phyloP scores from a whole-genome alignment of 1,284 basidiomycete species.

The Pisolithus thermaeus region DNA sequence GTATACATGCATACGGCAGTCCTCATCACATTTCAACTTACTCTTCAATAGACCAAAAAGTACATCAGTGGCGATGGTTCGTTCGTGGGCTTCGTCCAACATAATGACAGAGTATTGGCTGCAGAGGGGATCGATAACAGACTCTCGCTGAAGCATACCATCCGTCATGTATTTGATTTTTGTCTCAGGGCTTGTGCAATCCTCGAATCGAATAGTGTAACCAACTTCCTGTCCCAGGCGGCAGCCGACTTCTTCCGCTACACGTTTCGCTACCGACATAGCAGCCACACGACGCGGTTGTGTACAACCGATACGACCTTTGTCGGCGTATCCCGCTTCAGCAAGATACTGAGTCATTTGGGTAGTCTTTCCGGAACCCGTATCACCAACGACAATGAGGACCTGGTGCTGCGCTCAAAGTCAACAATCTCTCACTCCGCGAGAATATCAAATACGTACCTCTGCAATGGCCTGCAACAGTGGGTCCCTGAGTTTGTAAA shows the following conservation, averaged over 20 bases:
- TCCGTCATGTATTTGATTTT: conserved; percentile 99
- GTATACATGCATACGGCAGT: conserved; percentile 1
- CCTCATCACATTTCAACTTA: conserved; percentile 36
- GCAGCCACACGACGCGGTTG: conserved; percentile 98
- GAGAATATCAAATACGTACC: conserved; percentile 40
- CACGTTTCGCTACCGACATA: conserved; percentile 99
- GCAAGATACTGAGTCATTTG: conserved; percentile 94
- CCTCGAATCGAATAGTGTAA: conserved; percentile 98
- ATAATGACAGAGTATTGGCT: conserved; percentile 93
- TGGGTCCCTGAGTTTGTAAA: conserved; percentile 93
- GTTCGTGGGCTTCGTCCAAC: conserved; percentile 98
- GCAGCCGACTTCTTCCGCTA: conserved; percentile 96
- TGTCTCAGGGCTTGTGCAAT: conserved; percentile 96
- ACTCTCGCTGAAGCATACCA: conserved; percentile 98
- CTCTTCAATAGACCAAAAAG: conserved; percentile 96
- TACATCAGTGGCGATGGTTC: conserved; percentile 97
- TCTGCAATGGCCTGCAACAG: conserved; percentile 89
- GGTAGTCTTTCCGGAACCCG: conserved; percentile 90
- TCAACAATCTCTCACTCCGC: conserved; percentile 17
- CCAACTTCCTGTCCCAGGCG: conserved; percentile 96
- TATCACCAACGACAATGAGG: conserved; percentile 91
- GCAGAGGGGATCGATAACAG: conserved; percentile 91
- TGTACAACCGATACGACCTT: conserved; percentile 90
- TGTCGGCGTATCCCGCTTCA: conserved; percentile 83
- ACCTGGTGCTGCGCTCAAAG: conserved; percentile 74